These are phyloP conservation scores for Saturnispora besseyi DNA, from an alignment of 805 yeast genomes.

Conservation along the genomic window DNA sequence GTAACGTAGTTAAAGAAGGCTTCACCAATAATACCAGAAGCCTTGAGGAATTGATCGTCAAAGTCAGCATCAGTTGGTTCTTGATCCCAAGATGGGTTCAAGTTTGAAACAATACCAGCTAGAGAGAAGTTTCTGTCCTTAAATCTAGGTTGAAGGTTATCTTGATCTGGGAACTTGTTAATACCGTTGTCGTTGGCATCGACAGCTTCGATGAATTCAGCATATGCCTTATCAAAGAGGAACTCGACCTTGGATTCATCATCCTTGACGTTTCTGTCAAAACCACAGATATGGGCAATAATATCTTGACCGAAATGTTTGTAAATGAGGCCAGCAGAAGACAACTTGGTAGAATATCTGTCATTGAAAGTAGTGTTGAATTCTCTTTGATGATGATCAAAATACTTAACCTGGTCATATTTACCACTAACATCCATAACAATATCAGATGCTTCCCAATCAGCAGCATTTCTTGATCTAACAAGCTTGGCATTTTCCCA, in stretches of 20 bases:
- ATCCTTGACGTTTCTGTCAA: slow-evolving; percentile 29
- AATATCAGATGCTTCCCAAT: slow-evolving; percentile 81
- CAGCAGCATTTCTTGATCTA: slow-evolving; percentile 75
- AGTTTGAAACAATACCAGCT: slow-evolving; percentile 65
- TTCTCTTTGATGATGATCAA: slow-evolving; percentile 96
- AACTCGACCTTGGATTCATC: slow-evolving; percentile 35
- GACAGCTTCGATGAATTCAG: slow-evolving; percentile 78
- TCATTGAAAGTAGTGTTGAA: slow-evolving; percentile 66
- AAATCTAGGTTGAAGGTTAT: slow-evolving; percentile 52
- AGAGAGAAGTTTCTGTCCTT: slow-evolving; percentile 65
- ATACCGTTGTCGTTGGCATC: slow-evolving; percentile 97
- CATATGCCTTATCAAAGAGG: slow-evolving; percentile 69
- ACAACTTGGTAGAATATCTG: slow-evolving; percentile 63
- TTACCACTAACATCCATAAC: slow-evolving; percentile 93
- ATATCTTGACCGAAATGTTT: slow-evolving; percentile 76
- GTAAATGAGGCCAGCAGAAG: slow-evolving; percentile 90
- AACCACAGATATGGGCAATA: slow-evolving; percentile 43
- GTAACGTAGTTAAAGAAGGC: slow-evolving; percentile 62
- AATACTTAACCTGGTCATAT: slow-evolving; percentile 76
- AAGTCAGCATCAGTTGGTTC: slow-evolving; percentile 55
- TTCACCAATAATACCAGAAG: slow-evolving; percentile 75
- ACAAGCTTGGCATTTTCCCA: slow-evolving; percentile 58
- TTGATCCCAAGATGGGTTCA: slow-evolving; percentile 82
- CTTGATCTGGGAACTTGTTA: slow-evolving; percentile 48
- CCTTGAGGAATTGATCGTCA: slow-evolving; percentile 58